Conservation (phyloP, 805 yeast genomes). For the Aciculoconidium aculeatum region DNA sequence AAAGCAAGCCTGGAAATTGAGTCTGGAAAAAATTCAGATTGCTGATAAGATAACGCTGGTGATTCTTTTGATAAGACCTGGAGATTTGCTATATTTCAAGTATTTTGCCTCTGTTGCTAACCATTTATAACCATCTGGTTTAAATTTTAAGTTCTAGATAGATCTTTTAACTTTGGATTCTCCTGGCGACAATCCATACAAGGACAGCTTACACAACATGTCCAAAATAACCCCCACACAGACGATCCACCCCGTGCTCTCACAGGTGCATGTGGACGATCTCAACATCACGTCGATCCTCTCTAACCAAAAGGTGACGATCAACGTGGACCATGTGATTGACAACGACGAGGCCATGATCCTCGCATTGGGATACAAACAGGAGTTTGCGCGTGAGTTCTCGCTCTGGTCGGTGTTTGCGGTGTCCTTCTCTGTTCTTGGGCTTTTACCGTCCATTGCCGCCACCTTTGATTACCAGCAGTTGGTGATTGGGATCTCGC, state of each 20-base stretch:
- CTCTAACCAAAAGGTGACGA: slow-evolving; percentile 32
- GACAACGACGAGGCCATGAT: slow-evolving; percentile 48
- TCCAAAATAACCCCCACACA: too few relatives aligned
- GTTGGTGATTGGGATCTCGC: slow-evolving; percentile 57
- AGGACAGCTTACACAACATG: too few relatives aligned
- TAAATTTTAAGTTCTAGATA: too few relatives aligned
- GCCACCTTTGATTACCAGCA: slow-evolving; percentile 57
- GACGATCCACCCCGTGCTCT: slow-evolving; percentile 14
- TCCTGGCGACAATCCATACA: too few relatives aligned
- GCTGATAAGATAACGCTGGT: too few relatives aligned
- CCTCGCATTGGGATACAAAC: slow-evolving; percentile 56
- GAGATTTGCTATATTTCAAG: too few relatives aligned
- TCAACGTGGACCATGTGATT: slow-evolving; percentile 44
- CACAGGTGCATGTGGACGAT: slow-evolving; percentile 30
- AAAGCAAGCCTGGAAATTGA: too few relatives aligned
- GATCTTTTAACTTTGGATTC: too few relatives aligned
- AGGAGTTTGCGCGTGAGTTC: slow-evolving; percentile 57
- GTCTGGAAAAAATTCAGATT: too few relatives aligned
- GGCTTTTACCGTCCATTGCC: slow-evolving; percentile 59
- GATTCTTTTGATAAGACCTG: too few relatives aligned
- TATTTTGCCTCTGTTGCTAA: too few relatives aligned
- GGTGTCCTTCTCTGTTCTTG: slow-evolving; percentile 59
- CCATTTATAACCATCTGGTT: too few relatives aligned
- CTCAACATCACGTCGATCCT: slow-evolving; percentile 31
- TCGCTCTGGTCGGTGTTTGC: slow-evolving; percentile 52